These are phyloP conservation scores for Hanseniaspora singularis DNA, from an alignment of 805 yeast genomes.

Conservation along the genomic window DNA sequence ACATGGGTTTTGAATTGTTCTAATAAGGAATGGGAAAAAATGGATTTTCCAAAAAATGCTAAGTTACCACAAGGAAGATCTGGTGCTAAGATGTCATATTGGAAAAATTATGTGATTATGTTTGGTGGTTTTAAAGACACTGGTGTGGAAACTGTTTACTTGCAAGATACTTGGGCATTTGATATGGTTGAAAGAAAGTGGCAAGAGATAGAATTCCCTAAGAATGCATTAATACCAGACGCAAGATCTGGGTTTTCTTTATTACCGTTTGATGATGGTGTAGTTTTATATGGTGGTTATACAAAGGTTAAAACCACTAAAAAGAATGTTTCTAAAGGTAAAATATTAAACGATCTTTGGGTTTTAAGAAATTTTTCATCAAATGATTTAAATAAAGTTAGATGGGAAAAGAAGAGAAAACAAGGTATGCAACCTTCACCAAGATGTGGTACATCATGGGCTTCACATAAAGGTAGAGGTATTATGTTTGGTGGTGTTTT, in stretches of 20 bases:
- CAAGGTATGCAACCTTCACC: constrained; percentile 87
- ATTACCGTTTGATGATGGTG: constrained; percentile 69
- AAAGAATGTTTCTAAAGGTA: constrained; percentile 82
- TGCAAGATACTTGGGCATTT: constrained; percentile 83
- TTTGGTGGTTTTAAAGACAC: constrained; percentile 91
- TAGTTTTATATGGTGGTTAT: constrained; percentile 83
- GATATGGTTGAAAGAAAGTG: constrained; percentile 83
- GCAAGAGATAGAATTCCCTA: constrained; percentile 80
- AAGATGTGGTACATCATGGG: constrained; percentile 89
- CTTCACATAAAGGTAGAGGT: constrained; percentile 81
- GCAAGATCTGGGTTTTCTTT: constrained; percentile 89
- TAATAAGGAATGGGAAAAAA: constrained; percentile 79
- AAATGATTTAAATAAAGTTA: constrained; percentile 47
- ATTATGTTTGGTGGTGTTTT: constrained; percentile 90
- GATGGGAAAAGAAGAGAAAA: constrained; percentile 84
- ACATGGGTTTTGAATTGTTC: constrained; percentile 85
- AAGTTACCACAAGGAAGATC: constrained; percentile 76
- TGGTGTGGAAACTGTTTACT: constrained; percentile 70
- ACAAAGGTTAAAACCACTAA: constrained; percentile 74
- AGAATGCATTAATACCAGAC: constrained; percentile 70
- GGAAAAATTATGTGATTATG: constrained; percentile 81
- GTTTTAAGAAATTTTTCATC: constrained; percentile 62
- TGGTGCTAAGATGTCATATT: constrained; percentile 78
- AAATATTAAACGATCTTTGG: constrained; percentile 81
- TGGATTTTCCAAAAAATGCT: constrained; percentile 43